Percentiles rank a stretch among this genome's conserved stretches.
These are phyloP conservation scores for Apodospora peruviana DNA, from an alignment of 495 filamentous ascomycete species.

Conservation along the genomic window DNA sequence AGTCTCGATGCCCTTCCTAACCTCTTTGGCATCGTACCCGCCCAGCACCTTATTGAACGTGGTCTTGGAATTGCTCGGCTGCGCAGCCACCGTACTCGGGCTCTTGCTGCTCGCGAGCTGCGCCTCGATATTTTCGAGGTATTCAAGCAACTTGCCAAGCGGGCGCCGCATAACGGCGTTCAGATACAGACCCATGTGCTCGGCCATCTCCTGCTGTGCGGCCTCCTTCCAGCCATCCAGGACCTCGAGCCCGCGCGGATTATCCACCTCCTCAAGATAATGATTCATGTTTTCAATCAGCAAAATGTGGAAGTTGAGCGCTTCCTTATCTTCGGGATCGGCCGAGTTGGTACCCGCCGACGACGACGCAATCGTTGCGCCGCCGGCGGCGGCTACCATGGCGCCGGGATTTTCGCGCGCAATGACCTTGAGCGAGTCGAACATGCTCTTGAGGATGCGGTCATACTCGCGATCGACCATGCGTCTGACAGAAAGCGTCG, in stretches of 20 bases:
- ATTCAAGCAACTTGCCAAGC: constrained; percentile 83
- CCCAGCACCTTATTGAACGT: constrained; percentile 81
- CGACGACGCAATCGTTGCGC: neutral
- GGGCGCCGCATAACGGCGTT: constrained; percentile 83
- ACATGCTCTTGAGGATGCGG: constrained; percentile 91
- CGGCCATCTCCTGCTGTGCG: constrained; percentile 72
- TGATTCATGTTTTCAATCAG: constrained; percentile 99
- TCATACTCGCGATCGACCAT: constrained; percentile 83
- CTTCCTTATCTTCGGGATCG: constrained; percentile 86
- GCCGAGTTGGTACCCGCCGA: constrained; percentile 31
- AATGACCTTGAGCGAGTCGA: constrained; percentile 91
- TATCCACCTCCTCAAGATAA: constrained; percentile 83
- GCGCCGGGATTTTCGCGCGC: constrained; percentile 82
- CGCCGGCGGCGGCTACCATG: constrained; percentile 19
- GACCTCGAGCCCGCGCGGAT: constrained; percentile 60
- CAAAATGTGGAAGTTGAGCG: constrained; percentile 91
- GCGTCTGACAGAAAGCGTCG: constrained; percentile 59
- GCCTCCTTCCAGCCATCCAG: constrained; percentile 74
- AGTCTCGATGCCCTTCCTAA: constrained; percentile 77
- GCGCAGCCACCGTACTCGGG: constrained; percentile 52
- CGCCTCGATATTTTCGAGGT: constrained; percentile 75
- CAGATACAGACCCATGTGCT: constrained; percentile 83
- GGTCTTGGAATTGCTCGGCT: constrained; percentile 70
- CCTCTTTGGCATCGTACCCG: constrained; percentile 73
- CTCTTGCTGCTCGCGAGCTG: constrained; percentile 50